Conservation (phyloP, 2,329 filamentous ascomycete genomes). For the Paracorniculantispora psalliotae region DNA sequence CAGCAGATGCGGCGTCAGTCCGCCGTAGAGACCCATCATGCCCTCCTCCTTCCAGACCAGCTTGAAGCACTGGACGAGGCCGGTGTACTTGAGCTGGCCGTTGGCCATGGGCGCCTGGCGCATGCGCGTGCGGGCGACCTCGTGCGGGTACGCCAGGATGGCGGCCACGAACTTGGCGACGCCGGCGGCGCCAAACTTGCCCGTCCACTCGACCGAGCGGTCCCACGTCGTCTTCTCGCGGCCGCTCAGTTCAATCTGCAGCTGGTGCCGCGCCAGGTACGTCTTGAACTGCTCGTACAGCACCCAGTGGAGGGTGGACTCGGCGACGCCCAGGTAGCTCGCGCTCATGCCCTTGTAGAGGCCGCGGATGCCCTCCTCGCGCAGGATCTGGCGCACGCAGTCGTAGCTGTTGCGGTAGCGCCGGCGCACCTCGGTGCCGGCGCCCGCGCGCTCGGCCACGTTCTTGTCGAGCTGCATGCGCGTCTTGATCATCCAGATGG, state of each 20-base stretch:
- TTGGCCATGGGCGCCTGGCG: constrained; percentile 74
- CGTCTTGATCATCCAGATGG: constrained; percentile 96
- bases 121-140: constrained; percentile 80
- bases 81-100: constrained; percentile 78
- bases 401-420: constrained; percentile 85
- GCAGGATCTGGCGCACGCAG: constrained; percentile 76
- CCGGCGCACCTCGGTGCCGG: constrained; percentile 40
- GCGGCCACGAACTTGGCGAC: constrained; percentile 82
- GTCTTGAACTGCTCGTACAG: constrained; percentile 90
- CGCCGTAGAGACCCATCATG: constrained; percentile 79
- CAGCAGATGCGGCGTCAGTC: constrained; percentile 85
- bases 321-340: constrained; percentile 84
- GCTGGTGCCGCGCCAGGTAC: constrained; percentile 60
- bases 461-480: constrained; percentile 88
- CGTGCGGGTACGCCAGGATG: constrained; percentile 84
- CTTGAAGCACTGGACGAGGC: constrained; percentile 82
- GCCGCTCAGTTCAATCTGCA: constrained; percentile 51
- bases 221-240: constrained; percentile 67
- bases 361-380: constrained; percentile 73
- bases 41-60: constrained; percentile 86
- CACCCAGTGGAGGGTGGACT: constrained; percentile 90
- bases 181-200: constrained; percentile 74
- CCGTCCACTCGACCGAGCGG: constrained; percentile 68
- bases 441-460: constrained; percentile 42
- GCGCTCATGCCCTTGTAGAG: constrained; percentile 89